A percentile compares a stretch with the other conserved stretches of the same genome.
These are phyloP conservation scores for Aspergillus haitiensis DNA, from an alignment of 495 filamentous ascomycete species.

Conservation along the genomic window DNA sequence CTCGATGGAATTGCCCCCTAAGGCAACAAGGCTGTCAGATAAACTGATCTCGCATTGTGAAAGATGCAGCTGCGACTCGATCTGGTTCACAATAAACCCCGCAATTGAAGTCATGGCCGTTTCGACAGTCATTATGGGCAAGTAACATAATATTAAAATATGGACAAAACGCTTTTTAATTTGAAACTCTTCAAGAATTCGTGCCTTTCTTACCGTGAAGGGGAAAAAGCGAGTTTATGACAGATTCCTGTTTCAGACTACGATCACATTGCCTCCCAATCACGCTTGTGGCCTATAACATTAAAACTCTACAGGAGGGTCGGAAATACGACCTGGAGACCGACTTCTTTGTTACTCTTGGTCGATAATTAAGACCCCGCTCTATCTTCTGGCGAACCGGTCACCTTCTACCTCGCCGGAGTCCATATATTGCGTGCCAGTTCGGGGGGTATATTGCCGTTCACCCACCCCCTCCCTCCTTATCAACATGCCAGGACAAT, in stretches of 20 bases:
- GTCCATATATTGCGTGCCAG: background rate
- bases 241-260: background rate
- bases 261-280: background rate
- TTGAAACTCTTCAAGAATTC: background rate
- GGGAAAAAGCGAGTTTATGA: background rate
- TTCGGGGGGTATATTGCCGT: background rate
- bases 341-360: background rate
- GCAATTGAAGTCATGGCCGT: background rate
- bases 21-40: slow-evolving; percentile 1
- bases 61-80: background rate
- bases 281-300: background rate
- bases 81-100: background rate
- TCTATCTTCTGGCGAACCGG: background rate
- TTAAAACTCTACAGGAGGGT: background rate
- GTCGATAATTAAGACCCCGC: background rate
- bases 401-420: background rate
- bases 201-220: background rate
- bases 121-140: background rate
- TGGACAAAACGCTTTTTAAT: background rate
- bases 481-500: background rate
- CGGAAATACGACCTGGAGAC: background rate
- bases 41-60: background rate
- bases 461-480: background rate
- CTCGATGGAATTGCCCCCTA: background rate
- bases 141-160: background rate